Base-by-base conservation (phyloP, 805 yeast genomes). In the Dipodascopsis tothii region DNA sequence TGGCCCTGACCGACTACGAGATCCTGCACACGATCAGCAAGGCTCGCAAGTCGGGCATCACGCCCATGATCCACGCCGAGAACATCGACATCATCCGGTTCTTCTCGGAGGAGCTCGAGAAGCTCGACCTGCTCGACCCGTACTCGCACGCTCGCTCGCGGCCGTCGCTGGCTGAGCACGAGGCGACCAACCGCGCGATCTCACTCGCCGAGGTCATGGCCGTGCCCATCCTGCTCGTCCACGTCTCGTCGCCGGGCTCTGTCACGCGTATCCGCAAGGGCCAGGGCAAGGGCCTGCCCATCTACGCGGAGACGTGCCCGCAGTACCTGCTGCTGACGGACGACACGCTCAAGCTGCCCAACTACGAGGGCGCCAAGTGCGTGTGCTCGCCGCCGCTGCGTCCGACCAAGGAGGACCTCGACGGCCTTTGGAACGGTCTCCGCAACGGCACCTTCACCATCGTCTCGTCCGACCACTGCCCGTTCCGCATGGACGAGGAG, bases 51-150 rank as follows among this genome's bases (percentile, higher is more conserved):
- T 49, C 64, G 39, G 67, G 69, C 11, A 63, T 72, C 50, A 72
- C 76, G 5, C 68, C 72, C 1, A 70, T 72, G 74, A 65, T 72
- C 21, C 77, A 72, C 53, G 76, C 77, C 19, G 77, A 72, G 53
- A 72, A 72, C 55, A 62, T 68, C 22, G 77, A 72, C 44, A 63
- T 72, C 28, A 70, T 72, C 35, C 57, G 60, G n/a, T 69, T 65
- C 52, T 59, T 69, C 49, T 66, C 64, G 34, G 67, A 67, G 35
- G 68, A 69, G 44, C 57, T 72, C 14, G 67, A 65, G 46, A 59
- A 61, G 45, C 62, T 66, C 40, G 62, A 62, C 9, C 47, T 67
- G 46, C 60, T 64, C 1, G 70, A 65, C 19, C 75, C 77, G 4
- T 69, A 56, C 46, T 72, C 67, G 48, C 77, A 72, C 49, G 65